Conservation (phyloP, 2,329 filamentous ascomycete genomes). For the Diplocarpon rosae region DNA sequence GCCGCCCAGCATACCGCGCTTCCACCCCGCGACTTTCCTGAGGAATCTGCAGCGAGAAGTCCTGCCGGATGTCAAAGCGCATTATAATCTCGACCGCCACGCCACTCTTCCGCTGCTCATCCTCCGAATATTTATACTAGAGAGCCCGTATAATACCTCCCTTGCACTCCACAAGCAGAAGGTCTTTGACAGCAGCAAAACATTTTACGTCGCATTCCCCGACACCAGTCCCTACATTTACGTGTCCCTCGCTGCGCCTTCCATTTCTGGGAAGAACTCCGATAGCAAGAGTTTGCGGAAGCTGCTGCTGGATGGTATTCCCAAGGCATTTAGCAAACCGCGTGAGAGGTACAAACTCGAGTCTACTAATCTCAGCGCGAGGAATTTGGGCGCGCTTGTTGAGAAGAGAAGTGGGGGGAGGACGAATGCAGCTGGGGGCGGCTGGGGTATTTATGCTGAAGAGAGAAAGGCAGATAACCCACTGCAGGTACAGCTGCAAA, state of each 20-base stretch:
- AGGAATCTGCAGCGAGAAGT: conserved; percentile 64
- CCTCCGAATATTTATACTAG: conserved; percentile 67
- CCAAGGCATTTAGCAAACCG: conserved; percentile 69
- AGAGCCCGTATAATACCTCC: conserved; percentile 66
- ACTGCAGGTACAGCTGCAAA: conserved; percentile 34
- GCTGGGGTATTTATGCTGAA: conserved; percentile 69
- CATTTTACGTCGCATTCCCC: conserved; percentile 73
- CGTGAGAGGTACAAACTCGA: conserved; percentile 61
- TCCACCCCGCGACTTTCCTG: conserved; percentile 73
- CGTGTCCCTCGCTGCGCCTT: conserved; percentile 40
- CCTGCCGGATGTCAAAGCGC: conserved; percentile 69
- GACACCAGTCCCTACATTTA: conserved; percentile 70
- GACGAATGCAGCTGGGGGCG: conserved; percentile 61
- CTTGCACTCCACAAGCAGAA: conserved; percentile 33
- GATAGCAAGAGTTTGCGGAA: conserved; percentile 56
- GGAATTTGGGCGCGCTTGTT: conserved; percentile 59
- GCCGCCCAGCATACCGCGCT: conserved; percentile 50
- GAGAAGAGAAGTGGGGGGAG: conserved; percentile 58
- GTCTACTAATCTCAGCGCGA: conserved; percentile 56
- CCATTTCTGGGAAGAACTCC: conserved; percentile 20
- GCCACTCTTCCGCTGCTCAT: conserved; percentile 57
- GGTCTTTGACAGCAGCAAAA: conserved; percentile 52
- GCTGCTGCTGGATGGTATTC: conserved; percentile 67
- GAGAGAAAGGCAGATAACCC: conserved; percentile 36
- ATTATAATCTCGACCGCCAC: conserved; percentile 71